Evolutionary conservation across 2,329 filamentous ascomycete species (phyloP).

Genomic region (Ophiostoma piceae): DNA sequence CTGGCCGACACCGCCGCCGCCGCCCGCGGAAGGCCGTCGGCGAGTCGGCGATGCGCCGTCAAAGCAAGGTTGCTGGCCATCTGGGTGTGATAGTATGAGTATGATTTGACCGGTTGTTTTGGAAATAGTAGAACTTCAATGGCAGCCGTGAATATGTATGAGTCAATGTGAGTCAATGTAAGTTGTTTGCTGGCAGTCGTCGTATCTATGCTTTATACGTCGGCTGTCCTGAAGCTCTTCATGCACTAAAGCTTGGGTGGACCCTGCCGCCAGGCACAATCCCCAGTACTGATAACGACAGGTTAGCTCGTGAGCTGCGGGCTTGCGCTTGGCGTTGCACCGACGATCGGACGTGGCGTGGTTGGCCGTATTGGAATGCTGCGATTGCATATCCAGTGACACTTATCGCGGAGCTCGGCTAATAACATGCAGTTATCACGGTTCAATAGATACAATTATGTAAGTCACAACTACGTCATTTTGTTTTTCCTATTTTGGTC

Average conservation of each 20-base stretch:
- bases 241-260: conserved; percentile 2
- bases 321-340: conserved; percentile 2
- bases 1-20: neutral
- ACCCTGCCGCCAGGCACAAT: neutral
- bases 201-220: neutral
- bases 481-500: neutral
- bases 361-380: neutral
- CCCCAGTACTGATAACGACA: neutral
- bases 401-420: neutral
- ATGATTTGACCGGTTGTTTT: neutral
- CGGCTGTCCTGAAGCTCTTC: neutral
- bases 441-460: neutral
- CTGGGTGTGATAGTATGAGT: neutral
- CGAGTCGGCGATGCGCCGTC: conserved; percentile 4
- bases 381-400: neutral
- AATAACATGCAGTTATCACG: neutral
- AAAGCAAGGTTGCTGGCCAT: conserved; percentile 7
- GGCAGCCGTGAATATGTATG: neutral
- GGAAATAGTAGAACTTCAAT: neutral
- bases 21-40: conserved; percentile 3
- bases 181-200: neutral
- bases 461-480: neutral
- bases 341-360: conserved; percentile 4
- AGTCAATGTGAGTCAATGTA: neutral
- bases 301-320: neutral